A percentile compares a stretch with the other conserved stretches of the same genome.
phyloP scores from a whole-genome alignment of 768 basidiomycete species.

The Suillus spraguei region DNA sequence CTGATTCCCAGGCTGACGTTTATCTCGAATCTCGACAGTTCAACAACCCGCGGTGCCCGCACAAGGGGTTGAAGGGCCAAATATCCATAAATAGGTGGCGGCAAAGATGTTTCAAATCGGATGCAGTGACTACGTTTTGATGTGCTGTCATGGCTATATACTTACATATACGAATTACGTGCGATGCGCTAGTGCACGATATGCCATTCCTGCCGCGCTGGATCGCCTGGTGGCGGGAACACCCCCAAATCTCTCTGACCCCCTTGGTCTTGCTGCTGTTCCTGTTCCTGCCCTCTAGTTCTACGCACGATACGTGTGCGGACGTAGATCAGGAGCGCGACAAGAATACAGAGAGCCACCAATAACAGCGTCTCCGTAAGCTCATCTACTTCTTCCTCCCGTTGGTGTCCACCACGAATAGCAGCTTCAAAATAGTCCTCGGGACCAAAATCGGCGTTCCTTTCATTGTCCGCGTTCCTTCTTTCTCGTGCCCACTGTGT shows the following conservation, averaged over 20 bases:
- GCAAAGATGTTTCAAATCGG: neutral
- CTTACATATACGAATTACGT: neutral
- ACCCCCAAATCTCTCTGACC: constrained; percentile 44
- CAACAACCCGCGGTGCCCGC: constrained; percentile 3
- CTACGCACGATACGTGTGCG: constrained; percentile 78
- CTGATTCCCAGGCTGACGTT: constrained; percentile 9
- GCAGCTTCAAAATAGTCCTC: constrained; percentile 84
- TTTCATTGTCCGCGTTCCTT: constrained; percentile 69
- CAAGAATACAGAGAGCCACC: constrained; percentile 68
- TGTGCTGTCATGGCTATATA: constrained; percentile 3
- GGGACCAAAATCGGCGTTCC: constrained; percentile 73
- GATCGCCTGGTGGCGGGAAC: constrained; percentile 67
- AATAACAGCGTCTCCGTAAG: constrained; percentile 81
- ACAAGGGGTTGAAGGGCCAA: neutral
- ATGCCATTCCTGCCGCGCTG: constrained; percentile 67
- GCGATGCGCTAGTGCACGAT: constrained; percentile 47
- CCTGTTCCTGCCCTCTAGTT: constrained; percentile 64
- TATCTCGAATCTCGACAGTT: constrained; percentile 7
- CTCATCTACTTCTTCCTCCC: constrained; percentile 68
- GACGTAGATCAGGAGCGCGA: constrained; percentile 77
- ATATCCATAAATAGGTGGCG: neutral
- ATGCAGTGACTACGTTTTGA: neutral
- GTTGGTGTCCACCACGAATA: constrained; percentile 57
- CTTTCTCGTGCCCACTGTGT: constrained; percentile 78
- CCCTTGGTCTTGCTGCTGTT: constrained; percentile 37